Evolutionary conservation across 192 early-diverging fungal species (phyloP).

Genomic region (Gaertneriomyces sp.): DNA sequence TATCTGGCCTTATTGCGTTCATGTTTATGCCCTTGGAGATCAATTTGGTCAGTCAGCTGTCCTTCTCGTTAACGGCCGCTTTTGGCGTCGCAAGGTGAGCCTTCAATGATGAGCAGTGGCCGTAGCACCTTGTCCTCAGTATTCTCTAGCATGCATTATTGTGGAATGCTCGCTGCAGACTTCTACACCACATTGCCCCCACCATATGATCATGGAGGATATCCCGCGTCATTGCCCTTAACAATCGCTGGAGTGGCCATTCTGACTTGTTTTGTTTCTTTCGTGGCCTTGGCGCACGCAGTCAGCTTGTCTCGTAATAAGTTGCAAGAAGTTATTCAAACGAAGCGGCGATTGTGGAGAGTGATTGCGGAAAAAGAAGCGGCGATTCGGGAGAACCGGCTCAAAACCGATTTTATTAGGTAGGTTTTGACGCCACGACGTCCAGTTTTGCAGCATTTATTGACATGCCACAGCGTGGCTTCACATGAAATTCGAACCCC

Average conservation of each 20-base stretch:
- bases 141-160: no score
- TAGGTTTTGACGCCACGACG: no score
- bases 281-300: slow-evolving; percentile 7
- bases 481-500: neutral
- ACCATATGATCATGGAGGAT: slow-evolving; percentile 11
- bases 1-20: slow-evolving; percentile 10
- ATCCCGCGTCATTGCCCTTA: slow-evolving; percentile 7
- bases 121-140: no score
- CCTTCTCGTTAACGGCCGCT: neutral
- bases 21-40: slow-evolving; percentile 9
- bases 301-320: slow-evolving; percentile 13
- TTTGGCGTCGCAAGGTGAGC: neutral
- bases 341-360: slow-evolving; percentile 15
- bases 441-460: no score
- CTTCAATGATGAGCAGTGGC: no score
- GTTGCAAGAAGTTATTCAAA: slow-evolving; percentile 8
- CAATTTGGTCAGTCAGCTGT: neutral
- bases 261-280: slow-evolving; percentile 7
- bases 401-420: slow-evolving; percentile 11
- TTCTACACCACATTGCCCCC: slow-evolving; percentile 9
- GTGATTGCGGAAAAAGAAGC: slow-evolving; percentile 20
- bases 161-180: slow-evolving; percentile 4
- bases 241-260: neutral
- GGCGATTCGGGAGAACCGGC: slow-evolving; percentile 3
- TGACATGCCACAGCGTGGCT: no score